Base-by-base conservation (phyloP, 805 yeast species). In the Cyberlindnera maritima region DNA sequence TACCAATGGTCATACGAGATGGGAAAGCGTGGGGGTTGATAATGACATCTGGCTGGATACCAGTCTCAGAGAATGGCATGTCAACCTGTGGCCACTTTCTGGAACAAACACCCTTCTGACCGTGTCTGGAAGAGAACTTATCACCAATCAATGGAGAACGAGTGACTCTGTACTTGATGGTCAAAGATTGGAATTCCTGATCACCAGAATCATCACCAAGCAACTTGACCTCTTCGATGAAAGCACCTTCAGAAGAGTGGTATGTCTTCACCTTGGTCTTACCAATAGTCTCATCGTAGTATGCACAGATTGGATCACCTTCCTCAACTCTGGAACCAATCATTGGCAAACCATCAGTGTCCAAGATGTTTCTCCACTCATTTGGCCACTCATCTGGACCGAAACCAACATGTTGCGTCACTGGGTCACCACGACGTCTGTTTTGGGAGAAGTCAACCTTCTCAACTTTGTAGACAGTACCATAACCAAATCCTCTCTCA, bases 1-100 rank as follows among this genome's bases (percentile, higher is more conserved):
- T 94, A 74, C 99, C 99, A 69, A 94, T 92, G 12, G 99, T 94
- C 99, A 94, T 94, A 76, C 99, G 94, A 41, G 98, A 92, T 59
- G 99, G 99, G 92, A 92, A 94, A 56, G 98, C 99, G 67, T 92
- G 99, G 3, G 99, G 99, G 67, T 94, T 94, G 63, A 94, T 94
- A 63, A 94, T 94, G 58, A 94, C 86, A 70, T 94, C 99, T 2
- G 99, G 99, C 67, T 88, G 96, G 52, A 94, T 92, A 61, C 99
- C 99, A 29, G 88, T 75, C 71, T 94, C 99, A 55, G 89, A 80
- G 74, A 94, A 94, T 45, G 99, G 99, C 96, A 94, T 83, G 67
- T 94, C 98, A 53, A 88, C 75, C 43, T 89, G 84, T 28, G 98
- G 99, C 96, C 97, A 94, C 69, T 91, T 92, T 68, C 97, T 85